Conservation (phyloP, 495 filamentous ascomycete genomes). For the Penicillium crystallinum region DNA sequence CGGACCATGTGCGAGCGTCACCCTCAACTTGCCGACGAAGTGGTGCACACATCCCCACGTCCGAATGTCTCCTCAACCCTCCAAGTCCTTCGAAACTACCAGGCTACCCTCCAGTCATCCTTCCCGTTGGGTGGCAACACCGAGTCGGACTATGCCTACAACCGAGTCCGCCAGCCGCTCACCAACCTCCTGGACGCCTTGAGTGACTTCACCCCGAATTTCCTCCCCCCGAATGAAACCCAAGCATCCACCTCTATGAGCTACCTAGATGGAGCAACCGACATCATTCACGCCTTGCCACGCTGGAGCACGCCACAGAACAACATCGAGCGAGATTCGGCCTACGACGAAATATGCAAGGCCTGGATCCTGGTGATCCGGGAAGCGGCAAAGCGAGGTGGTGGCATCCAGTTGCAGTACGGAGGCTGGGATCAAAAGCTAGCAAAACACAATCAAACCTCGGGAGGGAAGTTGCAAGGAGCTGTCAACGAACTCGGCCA, state of each 20-base stretch:
- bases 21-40: slow-evolving; percentile 67
- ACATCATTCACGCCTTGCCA: slow-evolving; percentile 82
- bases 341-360: slow-evolving; percentile 90
- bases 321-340: slow-evolving; percentile 85
- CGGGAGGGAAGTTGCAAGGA: slow-evolving; percentile 73
- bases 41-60: slow-evolving; percentile 77
- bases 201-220: slow-evolving; percentile 90
- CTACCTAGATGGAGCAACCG: slow-evolving; percentile 84
- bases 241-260: slow-evolving; percentile 73
- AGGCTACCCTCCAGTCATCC: slow-evolving; percentile 67
- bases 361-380: slow-evolving; percentile 91
- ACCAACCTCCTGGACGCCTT: slow-evolving; percentile 80
- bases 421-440: slow-evolving; percentile 91
- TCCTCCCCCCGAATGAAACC: slow-evolving; percentile 82
- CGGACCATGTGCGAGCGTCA: slow-evolving; percentile 86
- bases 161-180: slow-evolving; percentile 80
- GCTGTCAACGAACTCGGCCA: slow-evolving; percentile 72
- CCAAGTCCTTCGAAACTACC: slow-evolving; percentile 74
- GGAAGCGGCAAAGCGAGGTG: slow-evolving; percentile 86
- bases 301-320: slow-evolving; percentile 81
- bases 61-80: slow-evolving; percentile 77
- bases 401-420: slow-evolving; percentile 84
- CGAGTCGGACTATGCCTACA: slow-evolving; percentile 89
- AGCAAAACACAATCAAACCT: slow-evolving; percentile 80
- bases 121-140: slow-evolving; percentile 80